A percentile compares a stretch with the other conserved stretches of the same genome.
Evolutionary conservation across 2,329 filamentous ascomycete genomes (phyloP).

Genomic region (Beauveria pseudobassiana): DNA sequence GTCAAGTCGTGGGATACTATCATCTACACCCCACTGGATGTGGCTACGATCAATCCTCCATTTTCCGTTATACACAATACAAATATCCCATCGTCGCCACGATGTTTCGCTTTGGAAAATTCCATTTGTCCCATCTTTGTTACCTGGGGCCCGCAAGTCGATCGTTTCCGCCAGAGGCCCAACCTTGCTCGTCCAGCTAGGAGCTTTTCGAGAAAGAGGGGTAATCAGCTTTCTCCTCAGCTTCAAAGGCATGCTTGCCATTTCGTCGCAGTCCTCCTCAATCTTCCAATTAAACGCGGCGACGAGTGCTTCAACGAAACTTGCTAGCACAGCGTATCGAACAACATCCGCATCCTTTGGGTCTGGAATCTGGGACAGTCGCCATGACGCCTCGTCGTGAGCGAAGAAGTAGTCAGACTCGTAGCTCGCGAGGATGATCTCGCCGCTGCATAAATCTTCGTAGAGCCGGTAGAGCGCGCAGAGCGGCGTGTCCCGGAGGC

Average conservation of each 20-base stretch:
- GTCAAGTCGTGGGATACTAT: too few relatives aligned
- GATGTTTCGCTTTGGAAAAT: not conserved
- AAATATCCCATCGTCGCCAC: not conserved
- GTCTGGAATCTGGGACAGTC: not conserved
- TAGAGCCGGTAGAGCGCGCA: not conserved
- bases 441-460: not conserved
- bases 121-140: not conserved
- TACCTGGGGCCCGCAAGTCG: not conserved
- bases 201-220: not conserved
- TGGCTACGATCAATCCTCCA: not conserved
- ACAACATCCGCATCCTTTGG: not conserved
- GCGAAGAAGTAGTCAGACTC: not conserved
- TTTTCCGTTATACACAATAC: not conserved
- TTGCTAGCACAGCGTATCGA: not conserved
- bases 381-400: not conserved
- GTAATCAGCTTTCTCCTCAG: not conserved
- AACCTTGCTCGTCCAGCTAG: not conserved
- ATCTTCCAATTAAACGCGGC: not conserved
- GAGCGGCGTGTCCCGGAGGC: not conserved
- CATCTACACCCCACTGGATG: too few relatives aligned
- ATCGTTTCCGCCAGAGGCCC: slow-evolving; percentile 3
- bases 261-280: not conserved
- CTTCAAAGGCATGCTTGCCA: not conserved
- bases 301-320: not conserved
- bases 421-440: not conserved